These are phyloP conservation scores for Rhodamnia argentea DNA, from an alignment of 345 rosid genomes.

Conservation along the genomic window DNA sequence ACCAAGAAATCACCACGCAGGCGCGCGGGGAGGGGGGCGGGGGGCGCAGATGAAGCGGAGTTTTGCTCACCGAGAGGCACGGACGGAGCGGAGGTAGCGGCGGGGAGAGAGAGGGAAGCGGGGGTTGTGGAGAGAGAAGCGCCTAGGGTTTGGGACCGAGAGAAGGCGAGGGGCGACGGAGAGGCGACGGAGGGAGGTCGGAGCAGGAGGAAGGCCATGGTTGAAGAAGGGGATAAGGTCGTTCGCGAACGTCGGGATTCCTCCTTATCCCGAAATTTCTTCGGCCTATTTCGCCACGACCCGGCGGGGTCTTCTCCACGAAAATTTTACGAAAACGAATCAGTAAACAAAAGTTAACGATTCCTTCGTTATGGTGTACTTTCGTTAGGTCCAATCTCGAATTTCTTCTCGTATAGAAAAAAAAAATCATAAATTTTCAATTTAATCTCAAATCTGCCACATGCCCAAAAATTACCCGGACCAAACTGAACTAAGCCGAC, in stretches of 20 bases:
- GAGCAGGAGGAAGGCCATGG: conserved; percentile 47
- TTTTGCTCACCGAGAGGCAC: background rate
- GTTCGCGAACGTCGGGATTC: background rate
- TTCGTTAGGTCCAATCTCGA: too few relatives aligned
- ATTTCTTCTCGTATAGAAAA: too few relatives aligned
- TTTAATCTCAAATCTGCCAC: too few relatives aligned
- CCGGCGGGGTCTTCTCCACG: too few relatives aligned
- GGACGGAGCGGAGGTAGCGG: background rate
- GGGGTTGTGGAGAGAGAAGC: conserved; percentile 17
- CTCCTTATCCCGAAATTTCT: background rate
- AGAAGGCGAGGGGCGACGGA: conserved; percentile 19
- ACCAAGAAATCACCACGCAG: background rate
- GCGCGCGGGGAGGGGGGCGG: background rate
- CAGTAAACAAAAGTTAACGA: too few relatives aligned
- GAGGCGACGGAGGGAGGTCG: conserved; percentile 25
- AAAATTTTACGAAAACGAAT: too few relatives aligned
- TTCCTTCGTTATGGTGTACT: too few relatives aligned
- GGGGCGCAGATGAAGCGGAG: background rate
- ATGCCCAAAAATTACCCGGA: too few relatives aligned
- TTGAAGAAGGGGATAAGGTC: background rate
- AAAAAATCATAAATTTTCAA: too few relatives aligned
- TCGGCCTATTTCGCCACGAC: background rate
- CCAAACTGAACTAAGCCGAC: too few relatives aligned
- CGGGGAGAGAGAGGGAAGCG: conserved; percentile 8
- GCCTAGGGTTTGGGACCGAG: conserved; percentile 39